Conservation (phyloP, 805 yeast genomes). For the Ogataea kodamae region DNA sequence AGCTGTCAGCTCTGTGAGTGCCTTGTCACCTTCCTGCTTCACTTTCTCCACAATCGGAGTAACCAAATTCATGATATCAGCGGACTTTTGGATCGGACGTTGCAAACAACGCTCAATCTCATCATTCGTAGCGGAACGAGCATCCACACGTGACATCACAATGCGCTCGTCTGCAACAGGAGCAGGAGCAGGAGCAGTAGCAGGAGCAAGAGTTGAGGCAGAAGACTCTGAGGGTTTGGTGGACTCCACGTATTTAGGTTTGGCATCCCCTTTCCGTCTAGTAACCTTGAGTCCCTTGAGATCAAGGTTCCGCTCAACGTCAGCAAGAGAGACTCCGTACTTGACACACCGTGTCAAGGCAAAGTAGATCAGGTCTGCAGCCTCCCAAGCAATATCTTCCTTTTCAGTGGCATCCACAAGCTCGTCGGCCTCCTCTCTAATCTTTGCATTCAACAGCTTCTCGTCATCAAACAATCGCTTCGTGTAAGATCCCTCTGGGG, state of each 20-base stretch:
- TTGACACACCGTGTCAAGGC: constrained; percentile 53
- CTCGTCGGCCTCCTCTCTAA: constrained; percentile 95
- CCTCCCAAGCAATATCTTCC: constrained; percentile 87
- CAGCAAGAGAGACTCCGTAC: constrained; percentile 74
- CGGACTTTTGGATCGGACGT: constrained; percentile 94
- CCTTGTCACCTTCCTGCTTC: constrained; percentile 74
- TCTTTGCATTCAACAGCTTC: constrained; percentile 73
- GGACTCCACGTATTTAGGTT: constrained; percentile 60
- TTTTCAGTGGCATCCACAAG: constrained; percentile 73
- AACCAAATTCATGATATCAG: constrained; percentile 89
- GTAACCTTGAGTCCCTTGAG: constrained; percentile 81
- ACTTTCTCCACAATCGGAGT: constrained; percentile 85
- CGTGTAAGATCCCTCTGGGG: constrained; percentile 95
- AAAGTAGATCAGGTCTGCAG: constrained; percentile 79
- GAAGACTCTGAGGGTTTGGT: constrained; percentile 11
- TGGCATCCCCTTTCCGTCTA: constrained; percentile 95
- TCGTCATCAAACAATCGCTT: constrained; percentile 80
- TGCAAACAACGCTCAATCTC: constrained; percentile 62
- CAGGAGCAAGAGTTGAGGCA: constrained; percentile 22
- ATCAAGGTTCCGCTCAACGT: constrained; percentile 81
- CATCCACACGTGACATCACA: constrained; percentile 48
- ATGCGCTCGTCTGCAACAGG: constrained; percentile 36
- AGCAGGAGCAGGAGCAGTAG: constrained; percentile 8
- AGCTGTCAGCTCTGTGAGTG: constrained; percentile 82
- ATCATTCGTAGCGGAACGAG: constrained; percentile 36